Evolutionary conservation across 192 early-diverging fungal species (phyloP), one percentile per base, ranked within the genome.

Genomic region (Cladochytrium replicatum): DNA sequence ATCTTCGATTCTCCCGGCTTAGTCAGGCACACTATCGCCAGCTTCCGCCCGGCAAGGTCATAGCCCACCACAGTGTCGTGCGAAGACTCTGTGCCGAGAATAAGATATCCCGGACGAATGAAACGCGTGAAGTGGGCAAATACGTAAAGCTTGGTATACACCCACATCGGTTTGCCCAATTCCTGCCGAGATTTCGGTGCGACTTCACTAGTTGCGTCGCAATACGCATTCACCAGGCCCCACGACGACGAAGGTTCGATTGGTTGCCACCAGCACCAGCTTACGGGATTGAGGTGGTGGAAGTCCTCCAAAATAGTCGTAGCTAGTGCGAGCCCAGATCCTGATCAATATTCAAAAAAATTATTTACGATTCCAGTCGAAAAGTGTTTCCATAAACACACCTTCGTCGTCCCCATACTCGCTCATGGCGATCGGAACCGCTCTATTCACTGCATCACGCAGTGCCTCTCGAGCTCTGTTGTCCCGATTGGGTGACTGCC

Each of bases 61-160:
- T n/a, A n/a, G n/a, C n/a, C n/a, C n/a, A n/a, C 55, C 4, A 40
- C 39, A 44, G 52, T 43, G 21, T 25, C 23, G 44, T 46, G 37
- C 6, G 21, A 1, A 25, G 25, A 24, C 15, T 48, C 29, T 23
- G 52, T 43, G 4, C 21, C 27, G 6, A 57, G 13, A 24, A 57
- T 57, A 26, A 50, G 22, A 24, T 57, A 39, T 4, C 54, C 54
- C 4, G 53, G 43, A 2, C 47, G 50, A 22, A 60, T 58, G 44
- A 58, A 60, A 2, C 58, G 43, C 19, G 58, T 58, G 43, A 60
- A 60, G 19, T 60, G 58, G 26, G 58, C 58, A 28, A 48, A 50
- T n/a, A 59, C 54, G 41, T 15, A 59, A 51, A 46, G 45, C 17
- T 37, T 37, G 17, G 13, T 13, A 17, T 37, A 17, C 17, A 37